Percentiles rank a stretch among this genome's conserved stretches.
These are phyloP conservation scores for Botryotinia globosa DNA, from an alignment of 2,329 filamentous ascomycete species.

Conservation along the genomic window DNA sequence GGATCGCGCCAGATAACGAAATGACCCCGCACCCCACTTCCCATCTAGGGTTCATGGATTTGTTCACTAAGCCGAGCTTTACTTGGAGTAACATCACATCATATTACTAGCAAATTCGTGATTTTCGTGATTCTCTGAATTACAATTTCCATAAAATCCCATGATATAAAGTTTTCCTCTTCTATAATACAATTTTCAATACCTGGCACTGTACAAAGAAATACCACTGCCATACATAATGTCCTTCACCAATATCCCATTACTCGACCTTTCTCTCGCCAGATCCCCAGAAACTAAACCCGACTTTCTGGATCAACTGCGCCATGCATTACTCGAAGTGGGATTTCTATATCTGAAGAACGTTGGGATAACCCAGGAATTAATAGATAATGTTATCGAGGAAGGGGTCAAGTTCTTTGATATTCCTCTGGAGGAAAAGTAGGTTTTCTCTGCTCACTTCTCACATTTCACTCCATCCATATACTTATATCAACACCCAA, in stretches of 20 bases:
- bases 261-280: slow-evolving; percentile 71
- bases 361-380: slow-evolving; percentile 64
- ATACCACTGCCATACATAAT: slow-evolving; percentile 26
- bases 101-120: neutral
- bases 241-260: slow-evolving; percentile 69
- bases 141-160: too few relatives aligned
- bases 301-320: slow-evolving; percentile 66
- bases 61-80: neutral
- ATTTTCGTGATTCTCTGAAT: neutral
- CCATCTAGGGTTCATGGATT: neutral
- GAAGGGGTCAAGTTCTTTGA: slow-evolving; percentile 75
- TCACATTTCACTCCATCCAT: neutral
- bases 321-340: slow-evolving; percentile 77
- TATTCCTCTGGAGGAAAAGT: slow-evolving; percentile 73
- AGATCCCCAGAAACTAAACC: slow-evolving; percentile 64
- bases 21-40: slow-evolving; percentile 18
- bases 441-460: neutral
- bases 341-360: slow-evolving; percentile 85
- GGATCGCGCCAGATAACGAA: slow-evolving; percentile 12
- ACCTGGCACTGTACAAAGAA: neutral
- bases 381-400: slow-evolving; percentile 63
- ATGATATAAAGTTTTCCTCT: neutral
- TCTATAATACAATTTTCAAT: neutral
- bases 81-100: slow-evolving; percentile 6
- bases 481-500: neutral